These are phyloP conservation scores for Fusarium devonianum DNA, from an alignment of 2,329 filamentous ascomycete species.

Conservation along the genomic window DNA sequence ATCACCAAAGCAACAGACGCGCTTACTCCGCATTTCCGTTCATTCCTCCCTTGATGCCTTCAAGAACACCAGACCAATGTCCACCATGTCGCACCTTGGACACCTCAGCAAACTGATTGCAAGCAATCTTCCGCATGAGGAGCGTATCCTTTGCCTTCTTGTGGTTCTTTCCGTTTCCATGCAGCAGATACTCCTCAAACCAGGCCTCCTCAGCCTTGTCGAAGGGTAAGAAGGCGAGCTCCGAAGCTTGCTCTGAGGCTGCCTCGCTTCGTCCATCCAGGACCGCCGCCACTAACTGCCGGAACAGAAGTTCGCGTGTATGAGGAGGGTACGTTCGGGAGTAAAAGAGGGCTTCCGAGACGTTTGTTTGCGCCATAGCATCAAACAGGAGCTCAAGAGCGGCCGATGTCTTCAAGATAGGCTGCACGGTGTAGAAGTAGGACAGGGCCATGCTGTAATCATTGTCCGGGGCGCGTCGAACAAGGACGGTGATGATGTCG, in stretches of 20 bases:
- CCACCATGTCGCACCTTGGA: slow-evolving; percentile 53
- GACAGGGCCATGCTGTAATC: slow-evolving; percentile 74
- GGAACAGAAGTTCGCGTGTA: slow-evolving; percentile 70
- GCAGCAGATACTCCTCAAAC: slow-evolving; percentile 73
- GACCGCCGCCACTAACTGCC: slow-evolving; percentile 68
- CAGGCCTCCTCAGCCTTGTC: slow-evolving; percentile 73
- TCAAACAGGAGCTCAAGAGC: slow-evolving; percentile 73
- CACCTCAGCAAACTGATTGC: slow-evolving; percentile 63
- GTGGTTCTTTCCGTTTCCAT: slow-evolving; percentile 69
- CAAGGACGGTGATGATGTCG: slow-evolving; percentile 76
- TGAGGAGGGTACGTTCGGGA: slow-evolving; percentile 69
- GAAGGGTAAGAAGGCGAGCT: slow-evolving; percentile 78
- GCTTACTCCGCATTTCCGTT: slow-evolving; percentile 44
- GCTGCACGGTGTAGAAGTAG: slow-evolving; percentile 80
- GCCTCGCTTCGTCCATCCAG: slow-evolving; percentile 53
- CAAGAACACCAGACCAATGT: slow-evolving; percentile 58
- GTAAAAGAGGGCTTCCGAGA: slow-evolving; percentile 78
- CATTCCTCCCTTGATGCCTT: slow-evolving; percentile 59
- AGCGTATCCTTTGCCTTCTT: slow-evolving; percentile 75
- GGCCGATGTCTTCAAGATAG: slow-evolving; percentile 69
- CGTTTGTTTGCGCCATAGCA: slow-evolving; percentile 70
- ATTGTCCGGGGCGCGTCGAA: slow-evolving; percentile 64
- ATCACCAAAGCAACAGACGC: neutral
- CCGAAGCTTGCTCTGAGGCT: slow-evolving; percentile 64
- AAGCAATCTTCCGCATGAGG: slow-evolving; percentile 75